Base-by-base conservation (phyloP, 1,139 yeast genomes). In the Pichiaceae sp. region DNA sequence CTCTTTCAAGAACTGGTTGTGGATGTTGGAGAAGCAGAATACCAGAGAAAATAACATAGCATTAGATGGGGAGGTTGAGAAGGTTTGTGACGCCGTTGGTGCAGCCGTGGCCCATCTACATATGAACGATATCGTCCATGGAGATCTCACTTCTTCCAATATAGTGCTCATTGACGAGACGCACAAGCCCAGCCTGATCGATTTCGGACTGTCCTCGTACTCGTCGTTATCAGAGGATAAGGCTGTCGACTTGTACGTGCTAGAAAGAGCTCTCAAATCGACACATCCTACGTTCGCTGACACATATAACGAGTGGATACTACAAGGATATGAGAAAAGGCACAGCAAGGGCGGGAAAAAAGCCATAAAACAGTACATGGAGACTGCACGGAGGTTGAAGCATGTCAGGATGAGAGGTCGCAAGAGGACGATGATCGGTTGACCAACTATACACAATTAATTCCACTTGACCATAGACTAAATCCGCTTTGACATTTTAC, bases 91-190 rank as follows among this genome's bases (percentile, higher is more conserved):
- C 5, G 54, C 57, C 16, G 86, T 84, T 2, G 99, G 98, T 0
- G 52, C 54, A 29, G 71, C 77, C 40, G 72, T 93, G 33, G 96
- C 83, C 0, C 57, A 67, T 38, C 62, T 91, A 49, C 99, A 93
- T 59, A 53, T 70, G 45, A 67, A 75, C 43, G 95, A 86, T 45
- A 74, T 85, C 60, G 78, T 87, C 21, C 99, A 93, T 56, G 98
- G 99, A 1, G 99, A 93, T 55, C 66, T 93, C 50, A 93, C 99
- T 0, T 78, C 93, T 19, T 87, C 97, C 0, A 93, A 93, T 53
- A 73, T 89, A 21, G 70, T 93, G 34, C 56, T 89, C 9, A 68
- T 67, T 21, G 48, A 46, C 19, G 36, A 36, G 33, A 30, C 20
- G 2, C 31, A 33, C 18, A 28, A 28, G 14, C 86, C 95, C 0